Evolutionary conservation across 106 monocot species (phyloP).

Genomic region (Platanthera guangdongensis): DNA sequence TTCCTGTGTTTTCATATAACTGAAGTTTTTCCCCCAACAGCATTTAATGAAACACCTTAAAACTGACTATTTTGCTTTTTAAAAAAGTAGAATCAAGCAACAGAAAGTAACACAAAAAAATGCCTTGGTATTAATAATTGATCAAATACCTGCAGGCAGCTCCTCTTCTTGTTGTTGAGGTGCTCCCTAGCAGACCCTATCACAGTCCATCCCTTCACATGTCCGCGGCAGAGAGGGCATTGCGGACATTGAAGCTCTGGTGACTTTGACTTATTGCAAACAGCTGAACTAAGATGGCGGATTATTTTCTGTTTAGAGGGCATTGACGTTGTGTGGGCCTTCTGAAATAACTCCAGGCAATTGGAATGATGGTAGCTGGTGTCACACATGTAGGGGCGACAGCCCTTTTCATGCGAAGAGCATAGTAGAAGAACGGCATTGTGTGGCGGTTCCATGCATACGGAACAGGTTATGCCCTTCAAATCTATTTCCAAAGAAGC

Average conservation of each 20-base stretch:
- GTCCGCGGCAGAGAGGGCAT: slow-evolving; percentile 11
- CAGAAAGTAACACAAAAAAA: neutral
- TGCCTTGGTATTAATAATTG: neutral
- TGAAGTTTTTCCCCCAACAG: no score
- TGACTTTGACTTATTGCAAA: neutral
- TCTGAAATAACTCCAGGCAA: slow-evolving; percentile 11
- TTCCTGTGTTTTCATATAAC: no score
- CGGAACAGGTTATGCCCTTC: slow-evolving; percentile 2
- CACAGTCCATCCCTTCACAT: slow-evolving; percentile 6
- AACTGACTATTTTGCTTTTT: no score
- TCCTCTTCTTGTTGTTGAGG: slow-evolving; percentile 6
- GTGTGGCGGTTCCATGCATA: slow-evolving; percentile 15
- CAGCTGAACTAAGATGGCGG: neutral
- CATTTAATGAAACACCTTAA: no score
- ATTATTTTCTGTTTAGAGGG: neutral
- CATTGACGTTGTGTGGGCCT: neutral
- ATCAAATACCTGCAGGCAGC: slow-evolving; percentile 2
- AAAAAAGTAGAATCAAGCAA: no score
- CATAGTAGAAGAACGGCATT: slow-evolving; percentile 12
- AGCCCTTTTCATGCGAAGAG: slow-evolving; percentile 10
- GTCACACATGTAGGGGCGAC: slow-evolving; percentile 13
- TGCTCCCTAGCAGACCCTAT: slow-evolving; percentile 5
- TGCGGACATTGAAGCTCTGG: slow-evolving; percentile 3
- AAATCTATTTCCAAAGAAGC: neutral
- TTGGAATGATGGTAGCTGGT: slow-evolving; percentile 11